phyloP scores from a whole-genome alignment of 495 filamentous ascomycete species.

The Talaromyces thailandensis region DNA sequence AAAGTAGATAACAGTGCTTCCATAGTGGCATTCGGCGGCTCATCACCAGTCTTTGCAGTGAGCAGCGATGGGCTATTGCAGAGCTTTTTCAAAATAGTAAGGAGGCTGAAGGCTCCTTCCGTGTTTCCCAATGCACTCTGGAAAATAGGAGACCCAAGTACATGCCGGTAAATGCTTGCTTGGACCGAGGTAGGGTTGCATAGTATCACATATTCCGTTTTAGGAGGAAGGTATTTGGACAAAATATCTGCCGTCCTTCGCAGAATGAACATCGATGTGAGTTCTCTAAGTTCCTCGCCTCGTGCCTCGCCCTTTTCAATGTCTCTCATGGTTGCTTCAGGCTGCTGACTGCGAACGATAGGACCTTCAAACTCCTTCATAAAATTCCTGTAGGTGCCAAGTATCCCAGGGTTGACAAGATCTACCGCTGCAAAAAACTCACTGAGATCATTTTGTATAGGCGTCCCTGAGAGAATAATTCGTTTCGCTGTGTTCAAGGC shows the following conservation, averaged over 20 bases:
- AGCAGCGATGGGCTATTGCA: constrained; percentile 72
- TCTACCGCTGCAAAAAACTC: constrained; percentile 77
- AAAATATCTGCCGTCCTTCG: constrained; percentile 69
- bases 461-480: constrained; percentile 68
- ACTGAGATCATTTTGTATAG: constrained; percentile 71
- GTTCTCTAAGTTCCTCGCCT: constrained; percentile 55
- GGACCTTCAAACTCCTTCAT: constrained; percentile 65
- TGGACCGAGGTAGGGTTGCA: constrained; percentile 66
- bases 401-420: constrained; percentile 67
- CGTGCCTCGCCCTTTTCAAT: constrained; percentile 65
- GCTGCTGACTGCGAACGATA: constrained; percentile 65
- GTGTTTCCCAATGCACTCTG: constrained; percentile 54
- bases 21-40: constrained; percentile 28
- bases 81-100: constrained; percentile 73
- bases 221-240: constrained; percentile 63
- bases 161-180: constrained; percentile 56
- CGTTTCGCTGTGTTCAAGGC: constrained; percentile 58
- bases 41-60: constrained; percentile 31
- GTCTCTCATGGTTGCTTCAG: constrained; percentile 55
- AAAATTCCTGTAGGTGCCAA: constrained; percentile 61
- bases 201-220: constrained; percentile 71
- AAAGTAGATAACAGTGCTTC: constrained; percentile 47
- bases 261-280: constrained; percentile 68
- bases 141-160: constrained; percentile 63
- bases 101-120: constrained; percentile 63